Base-by-base conservation (phyloP, 176 grass and related monocot genomes). In the Hyparrhenia diplandra region DNA sequence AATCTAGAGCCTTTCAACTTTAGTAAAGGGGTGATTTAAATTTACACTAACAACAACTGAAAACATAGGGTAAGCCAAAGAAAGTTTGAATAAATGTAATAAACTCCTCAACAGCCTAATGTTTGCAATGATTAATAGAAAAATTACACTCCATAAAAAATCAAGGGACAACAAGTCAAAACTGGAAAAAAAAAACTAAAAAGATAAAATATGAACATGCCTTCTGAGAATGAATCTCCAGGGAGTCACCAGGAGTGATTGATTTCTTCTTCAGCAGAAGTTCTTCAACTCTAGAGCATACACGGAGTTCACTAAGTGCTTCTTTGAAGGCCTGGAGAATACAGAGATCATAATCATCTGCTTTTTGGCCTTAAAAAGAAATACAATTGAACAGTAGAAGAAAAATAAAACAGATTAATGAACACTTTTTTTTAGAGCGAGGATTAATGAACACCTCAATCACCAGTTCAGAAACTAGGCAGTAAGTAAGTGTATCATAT, bases 151-250 rank as follows among this genome's bases (percentile, higher is more conserved):
- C 25, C 54, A 57, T 20, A 63, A 71, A 8, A 76, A 80, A 42
- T 63, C 24, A 64, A 88, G 34, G 25, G 32, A 35, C 54, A 16
- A 5, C 10, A 40, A 21, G 2, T 69, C 32, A 81, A 79, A 80
- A 64, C 6, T n/a, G n/a, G n/a, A n/a, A 24, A 7, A 74, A 84
- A 83, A 25, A 13, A 36, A 76, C 42, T 60, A n/a, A n/a, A 65
- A 76, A 68, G 2, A 83, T 31, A 83, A 58, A 74, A 76, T 43
- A 67, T 4, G 76, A 80, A 32, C 80, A 76, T 95, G 78, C 96
- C 90, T 98, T 98, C 80, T 95, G 92, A 86, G 89, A 95, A 93
- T 95, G 92, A 54, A 59, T 93, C 36, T 93, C 90, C 66, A 86
- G 34, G 37, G 92, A 91, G 68, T 98, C 92, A 14, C 96, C 96